These are phyloP conservation scores for Russula foetens DNA, from an alignment of 768 basidiomycete species.

Conservation along the genomic window DNA sequence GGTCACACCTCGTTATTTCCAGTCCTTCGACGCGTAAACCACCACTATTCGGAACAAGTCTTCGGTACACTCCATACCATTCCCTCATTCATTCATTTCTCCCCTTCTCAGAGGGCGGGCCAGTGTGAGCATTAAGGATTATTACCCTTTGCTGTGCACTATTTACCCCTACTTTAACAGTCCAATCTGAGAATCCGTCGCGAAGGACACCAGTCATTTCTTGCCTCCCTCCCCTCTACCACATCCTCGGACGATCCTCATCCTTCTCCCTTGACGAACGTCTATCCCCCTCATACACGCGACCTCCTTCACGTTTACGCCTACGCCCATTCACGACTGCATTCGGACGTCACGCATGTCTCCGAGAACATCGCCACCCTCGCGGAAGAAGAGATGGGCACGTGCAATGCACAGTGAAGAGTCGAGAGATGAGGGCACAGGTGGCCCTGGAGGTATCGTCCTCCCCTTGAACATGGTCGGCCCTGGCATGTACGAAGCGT, in stretches of 20 bases:
- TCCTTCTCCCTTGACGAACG: neutral
- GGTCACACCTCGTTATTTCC: too few species aligned
- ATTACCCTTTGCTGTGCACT: too few species aligned
- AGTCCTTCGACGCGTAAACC: too few species aligned
- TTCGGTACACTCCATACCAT: too few species aligned
- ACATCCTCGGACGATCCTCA: neutral
- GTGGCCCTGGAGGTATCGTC: slow-evolving; percentile 48
- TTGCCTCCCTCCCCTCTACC: neutral
- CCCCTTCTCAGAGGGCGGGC: too few species aligned
- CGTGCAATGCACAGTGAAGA: slow-evolving; percentile 1
- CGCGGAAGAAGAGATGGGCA: slow-evolving; percentile 23
- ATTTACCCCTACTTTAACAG: neutral
- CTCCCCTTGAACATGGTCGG: slow-evolving; percentile 49
- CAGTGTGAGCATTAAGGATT: too few species aligned
- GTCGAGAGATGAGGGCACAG: slow-evolving; percentile 33
- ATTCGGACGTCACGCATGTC: neutral
- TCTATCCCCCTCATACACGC: neutral
- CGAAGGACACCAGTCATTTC: neutral
- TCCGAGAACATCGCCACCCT: neutral
- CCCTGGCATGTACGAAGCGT: slow-evolving; percentile 51
- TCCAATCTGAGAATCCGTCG: neutral
- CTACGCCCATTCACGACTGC: neutral
- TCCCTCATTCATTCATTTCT: too few species aligned
- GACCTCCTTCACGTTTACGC: neutral
- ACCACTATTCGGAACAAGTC: too few species aligned